phyloP scores from a whole-genome alignment of 2,329 filamentous ascomycete species.

The Pseudohalonectria lignicola region DNA sequence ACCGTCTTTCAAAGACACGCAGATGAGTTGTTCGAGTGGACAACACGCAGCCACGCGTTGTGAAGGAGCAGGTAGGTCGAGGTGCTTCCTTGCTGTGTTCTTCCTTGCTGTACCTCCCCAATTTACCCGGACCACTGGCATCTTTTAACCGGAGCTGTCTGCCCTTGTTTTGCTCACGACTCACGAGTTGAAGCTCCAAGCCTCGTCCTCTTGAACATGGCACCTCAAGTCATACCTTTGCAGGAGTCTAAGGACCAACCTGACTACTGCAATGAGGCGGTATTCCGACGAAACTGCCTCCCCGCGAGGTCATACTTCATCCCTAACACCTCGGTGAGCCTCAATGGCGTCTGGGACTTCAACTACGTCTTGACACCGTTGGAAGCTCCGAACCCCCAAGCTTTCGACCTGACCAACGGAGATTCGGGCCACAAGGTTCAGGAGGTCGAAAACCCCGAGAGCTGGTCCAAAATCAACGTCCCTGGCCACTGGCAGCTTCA shows the following conservation, averaged over 20 bases:
- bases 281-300: constrained; percentile 42
- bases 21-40: too few relatives aligned
- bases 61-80: too few relatives aligned
- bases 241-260: constrained; percentile 20
- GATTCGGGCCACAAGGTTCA: too few relatives aligned
- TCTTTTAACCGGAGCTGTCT: too few relatives aligned
- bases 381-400: constrained; percentile 31
- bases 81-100: too few relatives aligned
- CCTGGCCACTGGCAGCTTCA: constrained; percentile 63
- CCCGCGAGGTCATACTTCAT: constrained; percentile 41
- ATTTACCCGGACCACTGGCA: too few relatives aligned
- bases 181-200: too few relatives aligned
- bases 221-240: not conserved
- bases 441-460: constrained; percentile 10
- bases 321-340: constrained; percentile 32
- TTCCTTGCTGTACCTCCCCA: too few relatives aligned
- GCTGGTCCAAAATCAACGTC: constrained; percentile 43
- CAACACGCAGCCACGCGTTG: too few relatives aligned
- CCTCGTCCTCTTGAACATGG: constrained; percentile 1
- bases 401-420: too few relatives aligned
- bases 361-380: constrained; percentile 33
- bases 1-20: too few relatives aligned
- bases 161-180: too few relatives aligned
- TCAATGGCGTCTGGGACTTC: constrained; percentile 50
- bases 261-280: constrained; percentile 37